Conservation (phyloP, 345 rosid species). For the Salix caprea region DNA sequence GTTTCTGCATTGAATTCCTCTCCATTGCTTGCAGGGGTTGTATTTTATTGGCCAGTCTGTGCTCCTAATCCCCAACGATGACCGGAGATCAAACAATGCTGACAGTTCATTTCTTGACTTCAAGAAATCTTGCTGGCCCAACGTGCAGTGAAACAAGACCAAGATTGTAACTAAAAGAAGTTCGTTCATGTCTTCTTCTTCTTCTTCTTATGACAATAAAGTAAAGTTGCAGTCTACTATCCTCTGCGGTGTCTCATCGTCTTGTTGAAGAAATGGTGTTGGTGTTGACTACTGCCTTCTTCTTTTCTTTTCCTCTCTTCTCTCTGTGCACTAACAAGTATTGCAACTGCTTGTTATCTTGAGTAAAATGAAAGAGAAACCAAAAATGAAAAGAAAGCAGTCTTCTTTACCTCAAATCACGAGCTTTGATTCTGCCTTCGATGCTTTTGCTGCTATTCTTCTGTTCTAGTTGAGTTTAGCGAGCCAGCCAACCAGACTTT, state of each 20-base stretch:
- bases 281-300: constrained; percentile 16
- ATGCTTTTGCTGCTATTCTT: constrained; percentile 13
- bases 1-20: constrained; percentile 19
- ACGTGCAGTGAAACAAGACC: constrained; percentile 24
- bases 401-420: constrained; percentile 43
- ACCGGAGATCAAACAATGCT: constrained; percentile 27
- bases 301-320: background rate
- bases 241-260: background rate
- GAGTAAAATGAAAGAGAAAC: background rate
- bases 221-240: constrained; percentile 3
- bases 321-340: background rate
- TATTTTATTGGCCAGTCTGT: constrained; percentile 23
- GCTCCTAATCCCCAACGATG: constrained; percentile 24
- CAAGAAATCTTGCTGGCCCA: constrained; percentile 28
- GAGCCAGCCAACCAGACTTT: background rate
- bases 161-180: constrained; percentile 6
- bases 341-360: background rate
- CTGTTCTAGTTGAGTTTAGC: background rate
- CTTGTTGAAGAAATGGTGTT: background rate
- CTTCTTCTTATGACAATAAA: background rate
- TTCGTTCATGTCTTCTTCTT: constrained; percentile 21
- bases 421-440: constrained; percentile 32
- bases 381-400: background rate
- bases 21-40: constrained; percentile 18
- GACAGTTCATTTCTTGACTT: constrained; percentile 23